Evolutionary conservation across 805 yeast species (phyloP).

Genomic region (Ogataea pilisensis): DNA sequence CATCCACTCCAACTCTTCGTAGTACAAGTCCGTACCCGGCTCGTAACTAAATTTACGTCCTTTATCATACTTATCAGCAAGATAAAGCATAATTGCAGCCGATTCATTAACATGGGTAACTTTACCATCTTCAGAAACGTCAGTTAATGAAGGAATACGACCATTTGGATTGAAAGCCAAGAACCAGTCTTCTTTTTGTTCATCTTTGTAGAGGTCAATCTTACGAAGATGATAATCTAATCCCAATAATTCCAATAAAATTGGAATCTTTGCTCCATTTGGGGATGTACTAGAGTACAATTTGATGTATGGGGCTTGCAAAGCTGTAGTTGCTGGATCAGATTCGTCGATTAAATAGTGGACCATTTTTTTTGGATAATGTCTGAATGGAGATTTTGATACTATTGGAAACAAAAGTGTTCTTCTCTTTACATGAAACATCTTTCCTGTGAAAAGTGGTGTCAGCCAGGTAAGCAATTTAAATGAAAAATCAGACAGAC

Average conservation of each 20-base stretch:
- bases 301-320: constrained; percentile 40
- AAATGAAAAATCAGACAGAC: no score
- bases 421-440: not conserved
- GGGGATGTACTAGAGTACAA: constrained; percentile 42
- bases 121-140: constrained; percentile 38
- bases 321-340: constrained; percentile 31
- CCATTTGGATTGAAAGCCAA: constrained; percentile 59
- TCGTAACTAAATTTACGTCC: constrained; percentile 43
- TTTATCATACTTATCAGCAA: constrained; percentile 57
- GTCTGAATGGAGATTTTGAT: not conserved
- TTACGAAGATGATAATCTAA: constrained; percentile 37
- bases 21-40: constrained; percentile 40
- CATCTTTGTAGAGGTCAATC: constrained; percentile 39
- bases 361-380: constrained; percentile 24
- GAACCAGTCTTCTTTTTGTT: constrained; percentile 56
- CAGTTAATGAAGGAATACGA: constrained; percentile 52
- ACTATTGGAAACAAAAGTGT: not conserved
- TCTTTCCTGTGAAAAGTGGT: no score
- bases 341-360: constrained; percentile 29
- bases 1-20: constrained; percentile 49
- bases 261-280: constrained; percentile 41
- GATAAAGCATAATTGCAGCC: constrained; percentile 56
- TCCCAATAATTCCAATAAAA: constrained; percentile 38
- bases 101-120: constrained; percentile 48
- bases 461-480: no score